Base-by-base conservation (phyloP, 2,329 filamentous ascomycete genomes). In the Aspergillus chevalieri region DNA sequence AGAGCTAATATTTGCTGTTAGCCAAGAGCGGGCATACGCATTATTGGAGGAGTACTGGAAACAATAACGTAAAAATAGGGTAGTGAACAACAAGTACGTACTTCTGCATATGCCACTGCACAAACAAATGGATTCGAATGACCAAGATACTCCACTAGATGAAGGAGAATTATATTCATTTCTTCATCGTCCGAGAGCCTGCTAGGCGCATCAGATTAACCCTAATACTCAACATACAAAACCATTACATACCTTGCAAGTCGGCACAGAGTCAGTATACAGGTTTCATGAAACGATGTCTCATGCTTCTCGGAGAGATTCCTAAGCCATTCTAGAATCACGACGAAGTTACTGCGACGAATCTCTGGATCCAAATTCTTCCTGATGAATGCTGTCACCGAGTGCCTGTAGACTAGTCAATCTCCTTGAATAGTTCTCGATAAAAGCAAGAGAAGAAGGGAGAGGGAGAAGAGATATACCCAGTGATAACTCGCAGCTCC, bases 61-160 rank as follows among this genome's bases (percentile, higher is more conserved):
- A 30, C 4, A 12, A 30, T 4, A 30, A 30, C 4, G 26, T 30
- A 30, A 30, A 3, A n/a, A 28, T 44, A 39, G 12, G 15, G 21
- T 34, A 39, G 15, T 22, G 17, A 9, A 4, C 6, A 43, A 43
- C 22, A 3, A 2, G 26, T 24, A 53, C 70, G 56, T 69, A 87
- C 82, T 71, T 95, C 91, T 56, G 87, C 86, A 65, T 90, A 93
- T 3, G 92, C 89, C 55, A 90, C 81, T 4, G 85, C 86, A 47
- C 85, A 89, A 7, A 95, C 76, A 28, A 95, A 80, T 36, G 82
- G 80, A 65, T 94, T 95, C 39, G 81, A 76, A 69, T 93, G 86
- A 6, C 92, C 92, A 7, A 97, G 76, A 63, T 93, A 95, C 50
- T 95, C 87, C 7, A 96, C 77, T 6, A 97, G 78, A 56, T 87